Conservation (phyloP, 345 rosid genomes). For the Corchorus olitorius region DNA sequence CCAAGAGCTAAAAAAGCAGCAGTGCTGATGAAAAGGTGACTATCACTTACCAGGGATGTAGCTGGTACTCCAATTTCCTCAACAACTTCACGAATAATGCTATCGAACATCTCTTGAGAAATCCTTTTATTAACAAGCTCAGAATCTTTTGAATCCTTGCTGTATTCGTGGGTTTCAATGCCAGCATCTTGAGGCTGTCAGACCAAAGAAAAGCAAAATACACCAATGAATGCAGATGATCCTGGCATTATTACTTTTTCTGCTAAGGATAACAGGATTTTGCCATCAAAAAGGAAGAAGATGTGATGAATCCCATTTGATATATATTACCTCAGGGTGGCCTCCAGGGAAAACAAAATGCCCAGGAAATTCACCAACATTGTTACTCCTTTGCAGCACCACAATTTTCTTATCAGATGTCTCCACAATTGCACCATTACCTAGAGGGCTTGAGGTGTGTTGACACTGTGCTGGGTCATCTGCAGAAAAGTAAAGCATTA, state of each 20-base stretch:
- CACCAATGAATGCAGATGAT: constrained; percentile 13
- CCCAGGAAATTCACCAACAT: constrained; percentile 95
- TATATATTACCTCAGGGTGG: constrained; percentile 77
- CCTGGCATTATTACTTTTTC: neutral
- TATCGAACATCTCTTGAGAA: constrained; percentile 76
- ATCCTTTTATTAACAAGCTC: constrained; percentile 51
- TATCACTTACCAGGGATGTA: constrained; percentile 62
- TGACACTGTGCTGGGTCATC: constrained; percentile 67
- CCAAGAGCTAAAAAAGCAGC: constrained; percentile 11
- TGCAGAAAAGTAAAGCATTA: constrained; percentile 26
- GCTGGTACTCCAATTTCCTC: constrained; percentile 92
- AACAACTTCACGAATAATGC: constrained; percentile 74
- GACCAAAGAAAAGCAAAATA: constrained; percentile 19
- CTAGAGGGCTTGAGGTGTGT: constrained; percentile 82
- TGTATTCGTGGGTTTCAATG: constrained; percentile 38
- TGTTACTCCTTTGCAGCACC: constrained; percentile 72
- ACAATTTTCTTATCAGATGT: constrained; percentile 73
- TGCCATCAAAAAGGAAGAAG: constrained; percentile 1
- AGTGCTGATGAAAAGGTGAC: neutral
- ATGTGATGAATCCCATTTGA: neutral
- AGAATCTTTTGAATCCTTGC: constrained; percentile 27
- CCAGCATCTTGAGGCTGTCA: constrained; percentile 73
- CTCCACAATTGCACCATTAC: constrained; percentile 79
- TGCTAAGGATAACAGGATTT: neutral
- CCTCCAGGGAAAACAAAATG: constrained; percentile 92